These are phyloP conservation scores for Penicillium tannophilum DNA, from an alignment of 495 filamentous ascomycete genomes.

Conservation along the genomic window DNA sequence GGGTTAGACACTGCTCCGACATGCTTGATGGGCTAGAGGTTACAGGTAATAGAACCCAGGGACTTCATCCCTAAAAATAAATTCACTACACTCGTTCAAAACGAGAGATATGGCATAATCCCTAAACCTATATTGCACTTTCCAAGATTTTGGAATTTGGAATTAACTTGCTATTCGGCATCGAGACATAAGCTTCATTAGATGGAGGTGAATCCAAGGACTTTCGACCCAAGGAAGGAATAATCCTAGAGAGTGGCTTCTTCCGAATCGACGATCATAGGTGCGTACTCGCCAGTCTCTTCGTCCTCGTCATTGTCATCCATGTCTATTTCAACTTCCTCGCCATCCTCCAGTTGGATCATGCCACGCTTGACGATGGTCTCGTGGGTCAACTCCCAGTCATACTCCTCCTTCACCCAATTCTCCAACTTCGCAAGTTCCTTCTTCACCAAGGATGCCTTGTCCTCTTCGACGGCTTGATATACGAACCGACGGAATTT, in stretches of 20 bases:
- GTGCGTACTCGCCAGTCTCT: constrained; percentile 84
- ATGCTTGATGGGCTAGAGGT: no score
- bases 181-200: constrained; percentile 2
- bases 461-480: constrained; percentile 37
- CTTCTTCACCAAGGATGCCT: constrained; percentile 42
- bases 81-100: no score
- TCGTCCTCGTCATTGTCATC: constrained; percentile 77
- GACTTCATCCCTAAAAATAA: no score
- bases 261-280: constrained; percentile 72
- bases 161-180: constrained; percentile 1
- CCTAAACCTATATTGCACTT: not conserved
- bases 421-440: constrained; percentile 59
- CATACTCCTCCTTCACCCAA: constrained; percentile 57
- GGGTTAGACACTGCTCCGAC: no score
- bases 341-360: constrained; percentile 73
- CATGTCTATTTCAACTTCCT: constrained; percentile 77
- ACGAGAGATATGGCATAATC: no score
- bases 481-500: constrained; percentile 52
- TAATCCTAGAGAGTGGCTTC: not conserved
- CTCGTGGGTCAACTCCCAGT: constrained; percentile 65
- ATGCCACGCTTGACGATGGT: constrained; percentile 63
- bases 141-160: not conserved
- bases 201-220: not conserved
- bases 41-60: no score
- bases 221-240: no score